These are phyloP conservation scores for Pelargonium australe DNA, from an alignment of 441 rosid species.

Conservation along the genomic window DNA sequence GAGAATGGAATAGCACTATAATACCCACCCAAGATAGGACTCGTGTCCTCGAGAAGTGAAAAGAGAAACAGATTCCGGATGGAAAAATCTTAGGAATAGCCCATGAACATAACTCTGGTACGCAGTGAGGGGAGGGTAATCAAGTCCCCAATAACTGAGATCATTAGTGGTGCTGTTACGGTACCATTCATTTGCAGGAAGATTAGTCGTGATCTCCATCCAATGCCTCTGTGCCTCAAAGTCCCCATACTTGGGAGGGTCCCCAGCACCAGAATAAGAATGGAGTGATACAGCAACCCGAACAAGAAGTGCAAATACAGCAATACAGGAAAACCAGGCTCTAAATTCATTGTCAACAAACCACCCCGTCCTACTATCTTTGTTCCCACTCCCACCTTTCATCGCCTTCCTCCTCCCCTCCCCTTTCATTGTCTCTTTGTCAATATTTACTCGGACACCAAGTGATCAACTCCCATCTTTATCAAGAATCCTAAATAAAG, in stretches of 20 bases:
- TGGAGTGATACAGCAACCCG: constrained; percentile 65
- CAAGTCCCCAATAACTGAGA: constrained; percentile 89
- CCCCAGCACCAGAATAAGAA: constrained; percentile 75
- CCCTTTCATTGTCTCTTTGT: neutral
- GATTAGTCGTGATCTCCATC: constrained; percentile 90
- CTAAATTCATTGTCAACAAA: constrained; percentile 37
- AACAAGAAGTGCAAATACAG: constrained; percentile 59
- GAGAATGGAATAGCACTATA: neutral
- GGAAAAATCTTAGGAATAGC: constrained; percentile 48
- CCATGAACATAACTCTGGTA: constrained; percentile 88
- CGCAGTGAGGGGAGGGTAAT: constrained; percentile 93
- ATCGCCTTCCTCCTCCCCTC: neutral
- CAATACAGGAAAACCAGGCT: constrained; percentile 41
- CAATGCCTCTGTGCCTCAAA: constrained; percentile 94
- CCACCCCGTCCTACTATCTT: constrained; percentile 27
- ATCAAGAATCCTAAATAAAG: neutral
- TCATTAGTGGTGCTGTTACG: constrained; percentile 58
- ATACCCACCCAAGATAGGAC: constrained; percentile 55
- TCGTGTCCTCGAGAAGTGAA: constrained; percentile 65
- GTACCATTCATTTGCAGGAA: constrained; percentile 63
- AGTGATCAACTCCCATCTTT: neutral
- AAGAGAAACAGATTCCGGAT: constrained; percentile 59
- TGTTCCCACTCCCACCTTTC: neutral
- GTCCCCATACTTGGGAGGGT: constrained; percentile 79
- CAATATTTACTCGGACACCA: neutral